These are phyloP conservation scores for Penstemon newberryi DNA, from an alignment of 257 asterid species.

Conservation along the genomic window DNA sequence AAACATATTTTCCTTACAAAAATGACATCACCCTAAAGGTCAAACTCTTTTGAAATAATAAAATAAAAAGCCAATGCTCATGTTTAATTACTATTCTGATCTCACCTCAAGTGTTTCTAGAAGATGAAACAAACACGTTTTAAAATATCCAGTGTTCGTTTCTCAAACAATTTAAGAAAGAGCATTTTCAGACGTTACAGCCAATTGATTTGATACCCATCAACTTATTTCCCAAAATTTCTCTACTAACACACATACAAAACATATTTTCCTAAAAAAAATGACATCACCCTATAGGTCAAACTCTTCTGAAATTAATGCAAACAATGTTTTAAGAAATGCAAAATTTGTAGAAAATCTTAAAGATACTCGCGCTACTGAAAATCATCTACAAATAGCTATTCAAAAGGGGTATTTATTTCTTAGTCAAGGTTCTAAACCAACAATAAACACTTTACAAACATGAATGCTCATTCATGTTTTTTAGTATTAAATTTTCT, in stretches of 20 bases:
- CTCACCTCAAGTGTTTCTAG: neutral
- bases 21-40: no score
- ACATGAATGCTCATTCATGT: no score
- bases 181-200: neutral
- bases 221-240: neutral
- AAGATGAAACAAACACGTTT: neutral
- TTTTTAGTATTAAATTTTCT: no score
- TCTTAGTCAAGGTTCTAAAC: constrained; percentile 2
- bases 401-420: neutral
- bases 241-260: neutral
- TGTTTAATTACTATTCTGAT: neutral
- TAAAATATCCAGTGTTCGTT: no score
- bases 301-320: no score
- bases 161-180: neutral
- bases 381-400: no score
- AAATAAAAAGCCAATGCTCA: neutral
- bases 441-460: neutral
- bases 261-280: neutral
- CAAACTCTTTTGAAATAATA: neutral
- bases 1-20: neutral
- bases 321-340: no score
- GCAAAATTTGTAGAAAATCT: no score
- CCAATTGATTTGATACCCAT: neutral
- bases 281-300: no score
- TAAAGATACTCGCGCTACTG: no score